Conservation (phyloP, 2,329 filamentous ascomycete genomes). For the Endoconidiophora polonica region DNA sequence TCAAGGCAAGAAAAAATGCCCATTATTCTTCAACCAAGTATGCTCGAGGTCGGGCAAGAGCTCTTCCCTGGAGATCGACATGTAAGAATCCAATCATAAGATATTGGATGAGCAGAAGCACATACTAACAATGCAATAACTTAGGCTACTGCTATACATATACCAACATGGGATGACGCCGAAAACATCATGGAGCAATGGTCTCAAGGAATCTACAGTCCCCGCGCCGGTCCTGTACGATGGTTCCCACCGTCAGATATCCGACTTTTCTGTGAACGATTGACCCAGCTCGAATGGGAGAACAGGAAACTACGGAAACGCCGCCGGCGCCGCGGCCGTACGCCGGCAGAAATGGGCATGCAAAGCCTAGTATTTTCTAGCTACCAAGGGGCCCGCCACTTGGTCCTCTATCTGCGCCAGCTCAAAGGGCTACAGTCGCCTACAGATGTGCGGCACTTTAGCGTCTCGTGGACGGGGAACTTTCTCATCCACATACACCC, state of each 20-base stretch:
- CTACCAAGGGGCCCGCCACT: neutral
- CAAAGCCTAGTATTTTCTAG: neutral
- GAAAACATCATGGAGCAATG: neutral
- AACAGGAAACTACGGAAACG: neutral
- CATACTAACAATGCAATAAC: neutral
- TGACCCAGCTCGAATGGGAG: conserved; percentile 5
- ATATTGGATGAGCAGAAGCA: neutral
- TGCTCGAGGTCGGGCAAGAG: conserved; percentile 4
- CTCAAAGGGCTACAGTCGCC: neutral
- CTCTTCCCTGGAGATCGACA: conserved; percentile 3
- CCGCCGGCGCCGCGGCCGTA: neutral
- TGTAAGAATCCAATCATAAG: neutral
- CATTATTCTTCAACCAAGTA: conserved; percentile 6
- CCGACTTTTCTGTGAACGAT: neutral
- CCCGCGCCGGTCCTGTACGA: neutral
- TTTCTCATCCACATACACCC: too few species aligned
- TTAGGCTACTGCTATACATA: neutral
- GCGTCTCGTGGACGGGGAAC: neutral
- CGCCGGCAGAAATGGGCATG: neutral
- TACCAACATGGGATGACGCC: neutral
- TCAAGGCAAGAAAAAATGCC: conserved; percentile 1
- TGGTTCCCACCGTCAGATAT: neutral
- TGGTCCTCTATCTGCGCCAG: neutral
- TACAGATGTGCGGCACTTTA: neutral
- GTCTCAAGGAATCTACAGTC: neutral